Conservation (phyloP, 1,284 basidiomycete genomes). For the Fomitopsis schrenkii region DNA sequence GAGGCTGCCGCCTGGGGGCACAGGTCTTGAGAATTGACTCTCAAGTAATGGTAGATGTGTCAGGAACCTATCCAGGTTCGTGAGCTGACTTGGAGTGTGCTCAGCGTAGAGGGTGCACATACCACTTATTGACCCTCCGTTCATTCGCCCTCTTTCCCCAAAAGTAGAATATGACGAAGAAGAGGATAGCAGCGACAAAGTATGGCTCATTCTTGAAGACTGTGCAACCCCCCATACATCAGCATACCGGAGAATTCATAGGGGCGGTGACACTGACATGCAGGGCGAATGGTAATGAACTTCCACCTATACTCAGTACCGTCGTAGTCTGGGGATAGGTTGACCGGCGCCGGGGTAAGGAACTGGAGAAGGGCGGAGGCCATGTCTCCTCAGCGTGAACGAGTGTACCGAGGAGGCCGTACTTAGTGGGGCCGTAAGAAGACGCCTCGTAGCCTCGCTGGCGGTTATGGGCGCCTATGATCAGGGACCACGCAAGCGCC, state of each 20-base stretch:
- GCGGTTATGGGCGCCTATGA: neutral
- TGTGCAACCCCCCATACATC: conserved; percentile 15
- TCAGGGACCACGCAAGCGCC: neutral
- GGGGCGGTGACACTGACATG: conserved; percentile 43
- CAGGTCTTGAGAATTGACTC: conserved; percentile 66
- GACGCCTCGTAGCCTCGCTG: conserved; percentile 4
- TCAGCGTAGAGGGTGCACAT: neutral
- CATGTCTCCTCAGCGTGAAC: conserved; percentile 5
- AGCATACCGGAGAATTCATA: conserved; percentile 1
- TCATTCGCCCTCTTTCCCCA: conserved; percentile 54
- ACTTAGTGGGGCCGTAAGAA: neutral
- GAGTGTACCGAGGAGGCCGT: neutral
- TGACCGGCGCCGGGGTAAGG: conserved; percentile 34
- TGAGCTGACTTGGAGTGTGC: conserved; percentile 10
- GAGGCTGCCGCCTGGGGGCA: conserved; percentile 34
- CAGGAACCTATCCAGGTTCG: conserved; percentile 43
- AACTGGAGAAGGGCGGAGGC: conserved; percentile 14
- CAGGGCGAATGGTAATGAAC: conserved; percentile 76
- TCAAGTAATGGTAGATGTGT: conserved; percentile 52
- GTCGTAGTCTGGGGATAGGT: conserved; percentile 42
- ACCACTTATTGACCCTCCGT: conserved; percentile 57
- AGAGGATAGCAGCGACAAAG: conserved; percentile 47
- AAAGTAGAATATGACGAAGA: conserved; percentile 51
- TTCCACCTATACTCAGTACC: conserved; percentile 72
- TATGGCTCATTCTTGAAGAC: conserved; percentile 66